phyloP scores from a whole-genome alignment of 176 grass and related monocot species.

The Carex scoparia region DNA sequence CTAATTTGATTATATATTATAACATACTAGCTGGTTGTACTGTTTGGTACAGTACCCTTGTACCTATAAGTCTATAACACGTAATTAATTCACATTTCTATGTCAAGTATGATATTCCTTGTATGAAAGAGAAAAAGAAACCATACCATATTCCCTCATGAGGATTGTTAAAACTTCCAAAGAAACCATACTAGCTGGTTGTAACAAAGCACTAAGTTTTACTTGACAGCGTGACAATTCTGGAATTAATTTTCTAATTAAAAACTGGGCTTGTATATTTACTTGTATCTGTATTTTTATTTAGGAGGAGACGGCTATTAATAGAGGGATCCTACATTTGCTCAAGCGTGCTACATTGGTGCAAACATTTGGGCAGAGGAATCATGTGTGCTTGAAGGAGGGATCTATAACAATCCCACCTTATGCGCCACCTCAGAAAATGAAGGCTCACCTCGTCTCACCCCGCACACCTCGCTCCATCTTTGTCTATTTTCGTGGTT shows the following conservation, averaged over 20 bases:
- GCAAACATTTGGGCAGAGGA: constrained; percentile 92
- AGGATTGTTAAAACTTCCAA: not conserved
- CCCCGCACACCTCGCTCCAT: constrained; percentile 85
- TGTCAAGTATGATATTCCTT: constrained; percentile 12
- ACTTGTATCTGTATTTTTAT: not conserved
- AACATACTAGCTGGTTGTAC: not conserved
- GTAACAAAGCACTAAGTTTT: not conserved
- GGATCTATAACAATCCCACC: constrained; percentile 91
- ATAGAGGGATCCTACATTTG: constrained; percentile 79
- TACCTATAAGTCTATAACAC: not conserved
- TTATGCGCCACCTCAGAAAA: constrained; percentile 92
- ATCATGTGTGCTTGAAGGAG: constrained; percentile 94
- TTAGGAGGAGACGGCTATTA: constrained; percentile 92
- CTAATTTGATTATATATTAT: not conserved
- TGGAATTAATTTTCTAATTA: not conserved
- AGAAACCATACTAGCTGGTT: not conserved
- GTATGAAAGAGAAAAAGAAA: not conserved
- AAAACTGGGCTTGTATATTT: not conserved
- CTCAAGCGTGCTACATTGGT: constrained; percentile 71
- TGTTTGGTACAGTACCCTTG: not conserved
- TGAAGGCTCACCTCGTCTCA: constrained; percentile 89
- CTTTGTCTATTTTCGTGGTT: constrained; percentile 85
- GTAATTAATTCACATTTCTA: not conserved
- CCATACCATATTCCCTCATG: not conserved
- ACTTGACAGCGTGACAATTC: not conserved